Percentiles rank a stretch among this genome's conserved stretches.
These are phyloP conservation scores for Penicillium ucsense DNA, from an alignment of 495 filamentous ascomycete genomes.

Conservation along the genomic window DNA sequence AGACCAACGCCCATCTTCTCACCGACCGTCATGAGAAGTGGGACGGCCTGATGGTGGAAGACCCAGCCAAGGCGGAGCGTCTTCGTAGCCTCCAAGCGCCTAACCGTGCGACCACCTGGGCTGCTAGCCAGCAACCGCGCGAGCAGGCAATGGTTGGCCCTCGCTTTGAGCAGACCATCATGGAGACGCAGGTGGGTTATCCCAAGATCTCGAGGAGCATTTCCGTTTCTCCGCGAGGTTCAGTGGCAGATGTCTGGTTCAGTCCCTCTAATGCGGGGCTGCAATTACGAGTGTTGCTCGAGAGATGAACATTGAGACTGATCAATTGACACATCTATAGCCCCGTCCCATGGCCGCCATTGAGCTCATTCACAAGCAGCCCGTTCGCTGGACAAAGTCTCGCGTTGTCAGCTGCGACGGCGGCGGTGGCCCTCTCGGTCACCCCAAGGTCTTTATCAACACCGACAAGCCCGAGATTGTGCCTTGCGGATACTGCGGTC, in stretches of 20 bases:
- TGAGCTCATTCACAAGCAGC: constrained; percentile 90
- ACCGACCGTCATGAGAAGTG: constrained; percentile 34
- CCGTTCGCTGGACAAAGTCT: constrained; percentile 82
- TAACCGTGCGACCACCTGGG: constrained; percentile 75
- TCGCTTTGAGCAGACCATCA: constrained; percentile 92
- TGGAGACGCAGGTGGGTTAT: constrained; percentile 73
- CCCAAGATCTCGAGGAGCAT: no score
- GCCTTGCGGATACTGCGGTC: constrained; percentile 85
- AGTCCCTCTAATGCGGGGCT: no score
- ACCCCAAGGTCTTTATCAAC: constrained; percentile 94
- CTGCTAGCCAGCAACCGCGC: constrained; percentile 69
- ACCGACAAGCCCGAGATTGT: constrained; percentile 92
- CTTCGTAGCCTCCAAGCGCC: constrained; percentile 67
- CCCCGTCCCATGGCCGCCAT: constrained; percentile 83
- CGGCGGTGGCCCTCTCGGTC: constrained; percentile 83
- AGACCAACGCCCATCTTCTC: constrained; percentile 47
- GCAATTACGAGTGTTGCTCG: no score
- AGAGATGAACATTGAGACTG: constrained; percentile 6
- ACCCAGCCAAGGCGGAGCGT: constrained; percentile 49
- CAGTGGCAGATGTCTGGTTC: no score
- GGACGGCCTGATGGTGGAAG: constrained; percentile 44
- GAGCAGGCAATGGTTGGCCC: constrained; percentile 80
- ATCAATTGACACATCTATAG: constrained; percentile 33
- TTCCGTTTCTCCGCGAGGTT: no score
- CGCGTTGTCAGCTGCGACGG: constrained; percentile 80